Evolutionary conservation across 768 basidiomycete species (phyloP).

Genomic region (Suillus brevipes): DNA sequence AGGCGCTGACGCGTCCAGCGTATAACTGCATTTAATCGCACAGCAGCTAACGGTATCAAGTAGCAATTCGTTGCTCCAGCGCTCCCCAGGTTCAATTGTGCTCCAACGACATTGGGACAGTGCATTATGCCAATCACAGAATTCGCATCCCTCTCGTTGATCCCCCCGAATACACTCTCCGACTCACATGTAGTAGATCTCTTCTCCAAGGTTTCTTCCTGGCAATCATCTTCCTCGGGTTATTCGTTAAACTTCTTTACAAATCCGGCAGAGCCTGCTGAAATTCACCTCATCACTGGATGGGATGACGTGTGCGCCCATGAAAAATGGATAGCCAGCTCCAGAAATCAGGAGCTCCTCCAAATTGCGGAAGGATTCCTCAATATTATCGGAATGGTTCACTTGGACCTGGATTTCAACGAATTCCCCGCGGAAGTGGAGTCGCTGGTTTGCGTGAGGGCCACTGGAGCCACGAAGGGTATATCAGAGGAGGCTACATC

Average conservation of each 20-base stretch:
- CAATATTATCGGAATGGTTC: conserved; percentile 37
- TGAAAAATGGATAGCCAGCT: conserved; percentile 42
- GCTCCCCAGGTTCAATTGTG: neutral
- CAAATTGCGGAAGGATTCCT: conserved; percentile 30
- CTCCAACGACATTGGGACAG: too few relatives aligned
- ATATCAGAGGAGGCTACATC: neutral
- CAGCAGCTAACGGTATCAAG: neutral
- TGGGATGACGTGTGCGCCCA: conserved; percentile 46
- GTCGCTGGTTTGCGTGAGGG: conserved; percentile 14
- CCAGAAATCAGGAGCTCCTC: conserved; percentile 40
- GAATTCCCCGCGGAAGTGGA: conserved; percentile 21
- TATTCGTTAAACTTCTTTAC: conserved; percentile 44
- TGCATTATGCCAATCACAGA: conserved; percentile 45
- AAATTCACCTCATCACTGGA: conserved; percentile 43
- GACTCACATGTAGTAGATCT: conserved; percentile 30
- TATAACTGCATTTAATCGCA: neutral
- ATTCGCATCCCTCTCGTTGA: conserved; percentile 39
- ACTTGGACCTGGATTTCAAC: conserved; percentile 41
- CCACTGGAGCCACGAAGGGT: neutral
- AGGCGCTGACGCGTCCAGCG: conserved; percentile 12
- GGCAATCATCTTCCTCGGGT: conserved; percentile 43
- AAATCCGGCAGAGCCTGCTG: conserved; percentile 14
- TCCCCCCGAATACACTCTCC: conserved; percentile 30
- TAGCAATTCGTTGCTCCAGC: neutral
- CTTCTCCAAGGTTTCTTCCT: conserved; percentile 31